These are phyloP conservation scores for Pseudogymnoascus sp. DNA, from an alignment of 2,329 filamentous ascomycete species.

Conservation along the genomic window DNA sequence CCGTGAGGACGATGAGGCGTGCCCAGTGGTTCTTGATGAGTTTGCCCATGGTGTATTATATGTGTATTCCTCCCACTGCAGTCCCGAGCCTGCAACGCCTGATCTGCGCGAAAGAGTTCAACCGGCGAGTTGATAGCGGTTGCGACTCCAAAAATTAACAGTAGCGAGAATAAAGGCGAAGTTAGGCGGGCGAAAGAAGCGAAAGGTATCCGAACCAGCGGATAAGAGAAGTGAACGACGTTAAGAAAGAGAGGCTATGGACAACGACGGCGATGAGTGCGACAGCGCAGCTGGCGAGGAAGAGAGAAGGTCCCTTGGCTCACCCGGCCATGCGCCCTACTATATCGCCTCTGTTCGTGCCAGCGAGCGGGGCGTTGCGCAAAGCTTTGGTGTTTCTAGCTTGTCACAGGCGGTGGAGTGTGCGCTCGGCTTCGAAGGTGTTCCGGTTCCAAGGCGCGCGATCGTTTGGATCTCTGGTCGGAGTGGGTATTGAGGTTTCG, in stretches of 20 bases:
- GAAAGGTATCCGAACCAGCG: conserved; percentile 5
- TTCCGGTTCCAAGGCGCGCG: neutral
- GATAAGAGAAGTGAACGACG: neutral
- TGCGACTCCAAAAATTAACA: neutral
- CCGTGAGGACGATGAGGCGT: conserved; percentile 82
- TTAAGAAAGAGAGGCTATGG: neutral
- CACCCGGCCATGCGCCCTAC: conserved; percentile 5
- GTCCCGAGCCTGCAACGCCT: conserved; percentile 2
- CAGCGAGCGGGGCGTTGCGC: neutral
- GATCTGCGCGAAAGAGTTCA: neutral
- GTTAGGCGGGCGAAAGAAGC: neutral
- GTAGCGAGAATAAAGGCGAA: neutral
- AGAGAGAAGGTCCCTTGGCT: neutral
- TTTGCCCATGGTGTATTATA: conserved; percentile 64
- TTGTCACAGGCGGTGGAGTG: neutral
- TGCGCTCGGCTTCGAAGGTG: conserved; percentile 3
- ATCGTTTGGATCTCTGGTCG: conserved; percentile 3
- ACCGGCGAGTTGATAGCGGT: neutral
- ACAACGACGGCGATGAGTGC: conserved; percentile 1
- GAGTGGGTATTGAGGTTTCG: conserved; percentile 6
- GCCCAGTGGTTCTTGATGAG: conserved; percentile 99
- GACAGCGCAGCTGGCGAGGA: neutral
- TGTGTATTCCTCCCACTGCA: neutral
- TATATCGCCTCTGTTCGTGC: conserved; percentile 1
- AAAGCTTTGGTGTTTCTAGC: neutral